A percentile compares a stretch with the other conserved stretches of the same genome.
phyloP scores from a whole-genome alignment of 768 basidiomycete genomes.

The Kwoniella sp. region DNA sequence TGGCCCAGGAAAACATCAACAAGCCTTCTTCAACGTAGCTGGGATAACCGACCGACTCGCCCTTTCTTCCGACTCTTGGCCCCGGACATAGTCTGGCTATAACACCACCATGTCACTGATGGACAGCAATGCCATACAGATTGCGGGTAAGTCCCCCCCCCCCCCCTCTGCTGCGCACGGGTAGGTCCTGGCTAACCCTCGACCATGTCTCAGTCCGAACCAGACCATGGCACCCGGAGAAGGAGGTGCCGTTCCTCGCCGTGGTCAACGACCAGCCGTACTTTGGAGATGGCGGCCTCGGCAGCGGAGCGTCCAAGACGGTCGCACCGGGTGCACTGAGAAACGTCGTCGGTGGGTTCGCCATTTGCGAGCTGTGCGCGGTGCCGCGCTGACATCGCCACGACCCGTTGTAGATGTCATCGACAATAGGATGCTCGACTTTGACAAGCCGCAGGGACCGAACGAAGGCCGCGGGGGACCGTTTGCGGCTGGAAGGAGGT shows the following conservation, averaged over 20 bases:
- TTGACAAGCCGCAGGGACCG: conserved; percentile 89
- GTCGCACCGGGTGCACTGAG: conserved; percentile 31
- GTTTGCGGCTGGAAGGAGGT: conserved; percentile 64
- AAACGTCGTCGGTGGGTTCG: conserved; percentile 47
- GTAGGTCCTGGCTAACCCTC: neutral
- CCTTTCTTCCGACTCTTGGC: neutral
- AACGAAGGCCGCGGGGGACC: conserved; percentile 20
- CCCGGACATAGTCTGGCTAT: no score
- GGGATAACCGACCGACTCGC: no score
- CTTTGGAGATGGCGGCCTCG: conserved; percentile 80
- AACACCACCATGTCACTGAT: neutral
- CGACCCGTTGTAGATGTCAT: conserved; percentile 60
- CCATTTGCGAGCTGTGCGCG: neutral
- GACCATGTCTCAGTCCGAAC: conserved; percentile 65
- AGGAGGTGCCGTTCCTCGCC: conserved; percentile 77
- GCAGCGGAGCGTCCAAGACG: conserved; percentile 46
- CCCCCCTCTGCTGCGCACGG: neutral
- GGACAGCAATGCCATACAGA: conserved; percentile 46
- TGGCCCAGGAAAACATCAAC: no score
- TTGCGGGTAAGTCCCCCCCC: conserved; percentile 35
- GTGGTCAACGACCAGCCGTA: conserved; percentile 57
- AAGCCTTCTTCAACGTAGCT: no score
- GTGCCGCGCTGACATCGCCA: conserved; percentile 27
- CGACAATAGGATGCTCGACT: conserved; percentile 90
- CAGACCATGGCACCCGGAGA: conserved; percentile 78